These are phyloP conservation scores for Ogataea pignaliae DNA, from an alignment of 805 yeast species.

Conservation along the genomic window DNA sequence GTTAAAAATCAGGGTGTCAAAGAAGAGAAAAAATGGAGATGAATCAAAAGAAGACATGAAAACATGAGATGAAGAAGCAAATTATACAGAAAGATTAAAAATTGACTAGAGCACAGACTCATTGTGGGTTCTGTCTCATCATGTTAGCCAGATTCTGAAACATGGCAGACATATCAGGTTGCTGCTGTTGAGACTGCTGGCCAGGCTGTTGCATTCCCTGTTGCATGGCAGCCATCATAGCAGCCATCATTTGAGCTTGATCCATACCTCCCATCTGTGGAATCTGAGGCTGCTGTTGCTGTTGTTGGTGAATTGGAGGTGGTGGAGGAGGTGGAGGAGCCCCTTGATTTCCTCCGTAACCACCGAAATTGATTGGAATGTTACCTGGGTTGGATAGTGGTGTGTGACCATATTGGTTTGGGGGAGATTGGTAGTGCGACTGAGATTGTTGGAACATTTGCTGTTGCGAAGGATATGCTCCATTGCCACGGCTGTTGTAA, in stretches of 20 bases:
- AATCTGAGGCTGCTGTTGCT: conserved; percentile 5
- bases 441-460: too few relatives aligned
- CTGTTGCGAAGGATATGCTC: conserved; percentile 5
- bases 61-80: too few relatives aligned
- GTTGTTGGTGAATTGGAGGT: conserved; percentile 4
- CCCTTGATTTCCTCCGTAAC: conserved; percentile 7
- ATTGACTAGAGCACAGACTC: background rate
- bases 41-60: too few relatives aligned
- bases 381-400: conserved; percentile 18
- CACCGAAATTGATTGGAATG: conserved; percentile 20
- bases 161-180: conserved; percentile 32
- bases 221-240: conserved; percentile 32
- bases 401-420: conserved; percentile 9
- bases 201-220: conserved; percentile 21
- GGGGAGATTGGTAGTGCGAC: conserved; percentile 8
- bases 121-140: conserved; percentile 29
- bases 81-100: too few relatives aligned
- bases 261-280: conserved; percentile 12
- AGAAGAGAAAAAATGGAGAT: too few relatives aligned
- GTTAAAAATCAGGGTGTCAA: too few relatives aligned
- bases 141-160: conserved; percentile 32
- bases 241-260: conserved; percentile 27
- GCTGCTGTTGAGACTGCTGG: conserved; percentile 15
- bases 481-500: conserved; percentile 4
- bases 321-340: conserved; percentile 13